Base-by-base conservation (phyloP, 352 stramenopile species). In the Phytophthora pini region DNA sequence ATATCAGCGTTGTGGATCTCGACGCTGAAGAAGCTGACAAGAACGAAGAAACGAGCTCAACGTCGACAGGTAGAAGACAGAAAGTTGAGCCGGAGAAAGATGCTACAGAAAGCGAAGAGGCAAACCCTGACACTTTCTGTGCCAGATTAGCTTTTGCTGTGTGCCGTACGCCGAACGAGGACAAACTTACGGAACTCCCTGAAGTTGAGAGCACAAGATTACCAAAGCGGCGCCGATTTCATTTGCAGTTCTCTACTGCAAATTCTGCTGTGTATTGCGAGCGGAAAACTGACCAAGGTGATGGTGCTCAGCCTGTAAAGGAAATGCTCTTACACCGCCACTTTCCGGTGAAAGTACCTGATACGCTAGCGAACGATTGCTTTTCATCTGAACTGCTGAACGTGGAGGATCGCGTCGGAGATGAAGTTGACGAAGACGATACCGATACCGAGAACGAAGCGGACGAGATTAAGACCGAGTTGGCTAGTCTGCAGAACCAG, bases 1-100 rank as follows among this genome's bases (percentile, higher is more conserved):
- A 88, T 48, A 93, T 95, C 44, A 87, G 74, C 26, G 73, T 85
- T 0, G 83, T 93, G 11, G 75, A 86, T 55, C 27, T 86, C 22
- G 68, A 75, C 29, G 68, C 79, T 39, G 72, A 76, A 29, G 41
- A 67, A 4, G 8, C 68, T 9, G 56, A 72, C 8, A 64, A 82
- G 29, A 76, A 67, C 11, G 67, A 69, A 27, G 50, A 60, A n/a
- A 56, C 40, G 4, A 57, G 26, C 20, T 43, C 45, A 4, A 54
- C 47, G 7, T 36, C 46, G 31, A 29, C 46, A 29, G 32, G 41
- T 20, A 61, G 50, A 62, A 62, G 68, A 27, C 49, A 52, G 15
- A 70, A 58, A 10, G 24, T 24, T 5, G 51, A 64, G 40, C 24
- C 45, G 15, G 72, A 76, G 9, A 3, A 47, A 2, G 59, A 70